Conservation (phyloP, 768 basidiomycete genomes). For the Inosperma sp. region DNA sequence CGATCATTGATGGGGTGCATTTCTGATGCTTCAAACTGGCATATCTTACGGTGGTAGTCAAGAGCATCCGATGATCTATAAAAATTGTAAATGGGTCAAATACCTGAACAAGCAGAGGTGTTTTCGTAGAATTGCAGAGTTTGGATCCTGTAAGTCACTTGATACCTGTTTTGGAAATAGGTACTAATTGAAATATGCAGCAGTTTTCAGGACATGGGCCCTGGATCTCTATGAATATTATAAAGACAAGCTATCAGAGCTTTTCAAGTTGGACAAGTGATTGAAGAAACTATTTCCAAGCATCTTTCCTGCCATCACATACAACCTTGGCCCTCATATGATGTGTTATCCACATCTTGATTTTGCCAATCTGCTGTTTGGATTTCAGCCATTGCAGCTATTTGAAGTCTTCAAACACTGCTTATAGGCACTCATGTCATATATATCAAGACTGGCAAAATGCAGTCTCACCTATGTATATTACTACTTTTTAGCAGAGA, state of each 20-base stretch:
- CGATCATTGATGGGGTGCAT: background rate
- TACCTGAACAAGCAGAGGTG: background rate
- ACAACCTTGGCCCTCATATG: slow-evolving; percentile 4
- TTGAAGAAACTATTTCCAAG: background rate
- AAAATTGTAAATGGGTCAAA: background rate
- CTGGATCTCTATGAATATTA: background rate
- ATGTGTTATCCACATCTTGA: background rate
- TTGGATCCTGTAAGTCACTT: slow-evolving; percentile 10
- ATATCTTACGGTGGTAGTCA: slow-evolving; percentile 16
- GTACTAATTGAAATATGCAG: background rate
- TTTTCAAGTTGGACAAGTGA: background rate
- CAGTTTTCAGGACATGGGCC: background rate
- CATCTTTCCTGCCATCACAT: background rate
- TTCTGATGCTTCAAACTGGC: slow-evolving; percentile 7
- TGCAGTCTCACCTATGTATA: too few species aligned
- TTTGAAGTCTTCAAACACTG: too few species aligned
- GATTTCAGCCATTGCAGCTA: background rate
- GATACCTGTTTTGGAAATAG: background rate
- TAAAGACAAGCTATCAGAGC: background rate
- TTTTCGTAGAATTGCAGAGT: slow-evolving; percentile 10
- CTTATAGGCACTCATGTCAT: too few species aligned
- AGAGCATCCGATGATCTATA: slow-evolving; percentile 5
- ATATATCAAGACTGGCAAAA: too few species aligned
- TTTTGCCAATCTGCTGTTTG: background rate
- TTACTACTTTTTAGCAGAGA: too few species aligned